A percentile compares a stretch with the other conserved stretches of the same genome.
Conservation (phyloP, 441 rosid genomes). For the Arabidopsis lyrata region DNA sequence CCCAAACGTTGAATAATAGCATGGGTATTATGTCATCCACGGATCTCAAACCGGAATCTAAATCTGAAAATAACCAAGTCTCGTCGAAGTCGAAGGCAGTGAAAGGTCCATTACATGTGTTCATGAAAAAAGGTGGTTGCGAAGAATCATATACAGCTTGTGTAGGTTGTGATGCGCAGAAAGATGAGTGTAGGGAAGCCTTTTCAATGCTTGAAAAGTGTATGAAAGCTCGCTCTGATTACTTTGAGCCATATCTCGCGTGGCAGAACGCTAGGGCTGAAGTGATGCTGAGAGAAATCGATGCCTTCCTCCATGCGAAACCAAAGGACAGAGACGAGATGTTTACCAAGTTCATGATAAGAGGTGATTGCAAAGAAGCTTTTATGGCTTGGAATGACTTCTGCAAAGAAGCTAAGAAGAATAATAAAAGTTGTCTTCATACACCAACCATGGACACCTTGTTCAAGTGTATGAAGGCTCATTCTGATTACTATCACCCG, state of each 20-base stretch:
- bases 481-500: no score
- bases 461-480: not conserved
- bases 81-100: not conserved
- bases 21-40: not conserved
- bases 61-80: not conserved
- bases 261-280: not conserved
- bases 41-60: not conserved
- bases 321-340: not conserved
- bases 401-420: no score
- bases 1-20: no score
- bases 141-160: not conserved
- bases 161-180: not conserved
- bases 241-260: not conserved
- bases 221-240: not conserved
- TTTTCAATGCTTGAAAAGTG: not conserved
- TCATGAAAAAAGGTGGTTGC: not conserved
- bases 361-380: not conserved
- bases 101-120: not conserved
- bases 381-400: no score
- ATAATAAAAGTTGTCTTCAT: no score
- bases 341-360: not conserved
- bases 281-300: not conserved
- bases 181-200: not conserved
- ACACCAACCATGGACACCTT: not conserved
- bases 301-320: not conserved